Base-by-base conservation (phyloP, 257 asterid species). In the Pogostemon cablin region DNA sequence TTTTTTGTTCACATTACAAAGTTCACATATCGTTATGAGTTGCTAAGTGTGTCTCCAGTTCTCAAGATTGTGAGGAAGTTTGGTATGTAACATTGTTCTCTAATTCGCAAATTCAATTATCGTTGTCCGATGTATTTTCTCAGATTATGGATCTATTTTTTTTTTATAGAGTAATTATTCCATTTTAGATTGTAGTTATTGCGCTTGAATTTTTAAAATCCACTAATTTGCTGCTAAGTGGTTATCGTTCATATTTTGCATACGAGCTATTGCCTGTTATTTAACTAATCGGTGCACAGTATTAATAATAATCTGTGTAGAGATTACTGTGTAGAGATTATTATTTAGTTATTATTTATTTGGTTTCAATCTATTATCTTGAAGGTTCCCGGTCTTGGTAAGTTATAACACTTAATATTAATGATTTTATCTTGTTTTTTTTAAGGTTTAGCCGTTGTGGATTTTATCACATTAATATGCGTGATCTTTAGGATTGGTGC, bases 131-230 rank as follows among this genome's bases (percentile, higher is more conserved):
- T 20, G 34, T 42, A 15, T 8, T 6, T 58, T 17, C 38, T 50
- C 68, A 9, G 67, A 52, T 75, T 63, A 41, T 39, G 34, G 60
- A 65, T 46, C 65, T 58, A 12, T 65, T 25, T 25, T 25, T 25
- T 20, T 25, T 25, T 25, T 25, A 25, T 25, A 25, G 32, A 25
- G 32, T 25, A 25, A 25, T 25, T 25, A 25, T 25, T 25, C 32
- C 32, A 25, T 25, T 25, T 25, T 25, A 25, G 65, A 25, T 57
- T 10, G 60, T 58, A 6, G 38, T 44, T 60, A 25, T 62, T 71
- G 70, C 72, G 70, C 55, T 58, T 34, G 48, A 12, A 2, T 72
- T 41, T 50, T 17, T 44, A 46, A 39, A 35, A 20, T 62, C 49
- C 49, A 25, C 68, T 65, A 6, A 42, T 63, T 8, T 39, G 47